Evolutionary conservation across 345 rosid species (phyloP).

Genomic region (Trapa bicornis): DNA sequence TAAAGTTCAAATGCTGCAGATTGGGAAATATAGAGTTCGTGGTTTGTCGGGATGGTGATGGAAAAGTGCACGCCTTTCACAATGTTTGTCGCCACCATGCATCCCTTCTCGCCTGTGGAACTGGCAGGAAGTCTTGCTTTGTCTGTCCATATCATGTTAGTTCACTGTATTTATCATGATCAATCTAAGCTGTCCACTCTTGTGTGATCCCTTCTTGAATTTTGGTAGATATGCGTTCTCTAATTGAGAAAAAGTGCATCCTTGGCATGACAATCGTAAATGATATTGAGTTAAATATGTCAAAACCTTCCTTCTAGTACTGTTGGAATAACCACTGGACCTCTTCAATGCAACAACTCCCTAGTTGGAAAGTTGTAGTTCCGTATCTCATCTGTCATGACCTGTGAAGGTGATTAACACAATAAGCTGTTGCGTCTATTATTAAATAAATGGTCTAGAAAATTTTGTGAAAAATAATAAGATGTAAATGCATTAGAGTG

Average conservation of each 20-base stretch:
- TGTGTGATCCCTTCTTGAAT: not conserved
- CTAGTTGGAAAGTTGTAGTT: not conserved
- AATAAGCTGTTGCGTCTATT: not conserved
- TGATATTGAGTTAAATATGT: not conserved
- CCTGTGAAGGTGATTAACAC: not conserved
- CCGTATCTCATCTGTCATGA: not conserved
- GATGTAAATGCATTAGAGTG: not conserved
- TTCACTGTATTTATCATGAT: conserved; percentile 2
- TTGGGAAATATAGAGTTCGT: conserved; percentile 63
- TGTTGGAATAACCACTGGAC: not conserved
- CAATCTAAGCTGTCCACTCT: not conserved
- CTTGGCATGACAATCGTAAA: not conserved
- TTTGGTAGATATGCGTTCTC: not conserved
- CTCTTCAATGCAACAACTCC: not conserved
- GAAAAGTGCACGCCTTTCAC: conserved; percentile 60
- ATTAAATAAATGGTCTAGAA: not conserved
- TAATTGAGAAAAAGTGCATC: not conserved
- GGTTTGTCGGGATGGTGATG: conserved; percentile 65
- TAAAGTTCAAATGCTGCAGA: conserved; percentile 25
- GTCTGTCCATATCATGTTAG: conserved; percentile 90
- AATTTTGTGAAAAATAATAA: not conserved
- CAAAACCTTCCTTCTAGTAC: not conserved
- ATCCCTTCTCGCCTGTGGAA: conserved; percentile 65
- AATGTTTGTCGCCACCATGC: conserved; percentile 95
- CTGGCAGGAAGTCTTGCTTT: conserved; percentile 65